Base-by-base conservation (phyloP, 176 grass and related monocot genomes). In the Carex parvula region DNA sequence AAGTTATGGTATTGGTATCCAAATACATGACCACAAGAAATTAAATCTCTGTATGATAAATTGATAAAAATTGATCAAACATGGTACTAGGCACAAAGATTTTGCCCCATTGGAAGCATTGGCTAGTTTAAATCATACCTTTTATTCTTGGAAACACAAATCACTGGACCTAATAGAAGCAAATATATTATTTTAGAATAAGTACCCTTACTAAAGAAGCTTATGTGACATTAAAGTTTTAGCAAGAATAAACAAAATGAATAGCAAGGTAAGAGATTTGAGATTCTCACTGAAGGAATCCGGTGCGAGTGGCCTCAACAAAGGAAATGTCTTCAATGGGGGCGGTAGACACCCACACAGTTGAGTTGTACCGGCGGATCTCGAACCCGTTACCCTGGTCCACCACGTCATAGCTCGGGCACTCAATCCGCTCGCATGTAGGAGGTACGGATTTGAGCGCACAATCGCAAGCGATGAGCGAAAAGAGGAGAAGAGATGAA, bases 301-400 rank as follows among this genome's bases (percentile, higher is more conserved):
- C 95, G 65, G 79, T 54, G 66, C 95, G 86, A 57, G 95, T 95
- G 86, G 89, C 92, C 85, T 83, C 88, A 85, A 93, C 92, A 79
- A 98, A 87, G 88, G 95, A 98, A 86, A 98, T 88, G 86, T 93
- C 95, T n/a, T 95, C 88, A 76, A 94, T 93, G 70, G 95, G 57
- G 6, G 86, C 53, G 1, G 95, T 93, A 87, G 95, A 93, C 12
- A 83, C 77, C 95, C 95, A 98, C 87, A 84, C 54, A 5, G 92
- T 79, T 65, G 90, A 89, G 58, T 59, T 86, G 89, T 98, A 95
- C 29, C 88, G 86, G 18, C 95, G 95, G 88, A 98, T 94, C 89
- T 95, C 95, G 80, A 91, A 98, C 52, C 91, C 95, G 74, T 94
- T 94, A 60, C 92, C 92, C 77, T 80, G 61, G 86, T 98, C 95